Conservation (phyloP, 1,139 yeast species). For the Blastobotrys ciferrii region DNA sequence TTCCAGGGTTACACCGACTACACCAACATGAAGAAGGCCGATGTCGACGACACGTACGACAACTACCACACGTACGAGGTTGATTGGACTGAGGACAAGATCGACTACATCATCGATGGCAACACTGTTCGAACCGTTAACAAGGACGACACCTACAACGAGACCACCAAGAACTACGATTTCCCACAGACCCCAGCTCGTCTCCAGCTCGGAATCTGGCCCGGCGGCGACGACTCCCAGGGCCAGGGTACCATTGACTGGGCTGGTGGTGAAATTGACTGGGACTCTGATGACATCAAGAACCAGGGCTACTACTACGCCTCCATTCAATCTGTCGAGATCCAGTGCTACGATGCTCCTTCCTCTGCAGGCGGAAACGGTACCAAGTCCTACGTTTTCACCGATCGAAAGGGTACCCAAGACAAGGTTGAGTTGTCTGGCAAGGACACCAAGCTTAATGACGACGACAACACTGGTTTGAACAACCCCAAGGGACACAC, state of each 20-base stretch:
- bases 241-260: slow-evolving; percentile 81
- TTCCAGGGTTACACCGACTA: slow-evolving; percentile 71
- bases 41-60: slow-evolving; percentile 52
- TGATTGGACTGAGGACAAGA: slow-evolving; percentile 78
- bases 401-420: slow-evolving; percentile 47
- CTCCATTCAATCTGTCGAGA: slow-evolving; percentile 55
- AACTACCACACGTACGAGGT: slow-evolving; percentile 75
- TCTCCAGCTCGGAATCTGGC: slow-evolving; percentile 87
- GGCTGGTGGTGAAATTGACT: slow-evolving; percentile 91
- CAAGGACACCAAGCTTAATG: slow-evolving; percentile 57
- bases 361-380: slow-evolving; percentile 46
- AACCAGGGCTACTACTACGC: slow-evolving; percentile 79
- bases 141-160: slow-evolving; percentile 65
- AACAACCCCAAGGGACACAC: slow-evolving; percentile 37
- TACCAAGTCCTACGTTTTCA: slow-evolving; percentile 52
- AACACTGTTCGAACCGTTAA: slow-evolving; percentile 62
- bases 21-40: slow-evolving; percentile 52
- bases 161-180: slow-evolving; percentile 53
- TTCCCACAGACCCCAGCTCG: slow-evolving; percentile 92
- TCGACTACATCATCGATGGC: slow-evolving; percentile 79
- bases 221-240: slow-evolving; percentile 71
- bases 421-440: slow-evolving; percentile 56
- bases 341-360: slow-evolving; percentile 74
- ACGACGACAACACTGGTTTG: slow-evolving; percentile 60
- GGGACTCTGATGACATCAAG: slow-evolving; percentile 75